phyloP scores from a whole-genome alignment of 2,329 filamentous ascomycete genomes.

The Zasmidium angulare region DNA sequence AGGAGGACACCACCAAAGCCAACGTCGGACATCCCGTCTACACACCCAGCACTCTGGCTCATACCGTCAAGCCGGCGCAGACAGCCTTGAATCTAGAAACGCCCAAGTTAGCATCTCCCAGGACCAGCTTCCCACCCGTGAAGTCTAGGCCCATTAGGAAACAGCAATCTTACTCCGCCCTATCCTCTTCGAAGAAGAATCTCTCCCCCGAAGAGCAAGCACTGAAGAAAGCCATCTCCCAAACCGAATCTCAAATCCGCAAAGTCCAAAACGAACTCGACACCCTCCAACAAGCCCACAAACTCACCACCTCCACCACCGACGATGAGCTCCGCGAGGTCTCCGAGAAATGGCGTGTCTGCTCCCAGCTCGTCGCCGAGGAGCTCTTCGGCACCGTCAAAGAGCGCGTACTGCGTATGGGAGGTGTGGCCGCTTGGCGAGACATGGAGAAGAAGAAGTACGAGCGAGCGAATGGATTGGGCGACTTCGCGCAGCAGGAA shows the following conservation, averaged over 20 bases:
- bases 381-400: conserved; percentile 63
- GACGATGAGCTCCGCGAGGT: conserved; percentile 59
- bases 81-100: background rate
- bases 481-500: conserved; percentile 34
- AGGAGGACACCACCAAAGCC: conserved; percentile 15
- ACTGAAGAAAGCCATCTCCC: conserved; percentile 24
- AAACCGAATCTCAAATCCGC: conserved; percentile 38
- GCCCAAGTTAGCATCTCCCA: background rate
- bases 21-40: conserved; percentile 20
- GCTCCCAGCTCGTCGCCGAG: conserved; percentile 64
- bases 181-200: conserved; percentile 18
- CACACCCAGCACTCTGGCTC: conserved; percentile 32
- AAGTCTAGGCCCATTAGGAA: conserved; percentile 37
- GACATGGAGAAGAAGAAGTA: conserved; percentile 39
- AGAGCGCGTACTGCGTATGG: conserved; percentile 63
- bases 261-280: conserved; percentile 51
- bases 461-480: conserved; percentile 29
- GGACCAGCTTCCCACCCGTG: conserved; percentile 11
- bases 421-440: conserved; percentile 56
- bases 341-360: conserved; percentile 60
- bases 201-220: conserved; percentile 26
- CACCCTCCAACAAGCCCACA: conserved; percentile 52
- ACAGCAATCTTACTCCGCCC: conserved; percentile 31
- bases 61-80: conserved; percentile 22
- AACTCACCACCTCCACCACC: conserved; percentile 46